phyloP scores from a whole-genome alignment of 768 basidiomycete genomes.

The Phylloporus sp. region DNA sequence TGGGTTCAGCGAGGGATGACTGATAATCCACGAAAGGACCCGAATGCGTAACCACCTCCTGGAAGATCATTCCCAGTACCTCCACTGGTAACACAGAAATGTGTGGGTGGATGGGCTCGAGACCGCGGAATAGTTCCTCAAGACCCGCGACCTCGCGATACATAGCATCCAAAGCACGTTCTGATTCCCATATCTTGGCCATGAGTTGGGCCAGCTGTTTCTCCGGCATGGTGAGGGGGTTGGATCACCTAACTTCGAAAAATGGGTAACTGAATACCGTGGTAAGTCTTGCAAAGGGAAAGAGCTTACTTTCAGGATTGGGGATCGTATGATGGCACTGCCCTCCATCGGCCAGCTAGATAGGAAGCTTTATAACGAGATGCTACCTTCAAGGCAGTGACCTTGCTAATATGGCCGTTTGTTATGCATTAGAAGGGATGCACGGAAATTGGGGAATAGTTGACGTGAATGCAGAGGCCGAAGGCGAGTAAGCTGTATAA shows the following conservation, averaged over 20 bases:
- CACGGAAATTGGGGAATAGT: conserved; percentile 7
- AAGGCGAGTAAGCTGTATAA: no score
- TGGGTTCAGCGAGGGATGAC: background rate
- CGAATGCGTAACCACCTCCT: conserved; percentile 13
- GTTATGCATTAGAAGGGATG: background rate
- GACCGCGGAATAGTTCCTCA: conserved; percentile 4
- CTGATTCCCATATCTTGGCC: conserved; percentile 19
- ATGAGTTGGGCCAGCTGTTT: conserved; percentile 16
- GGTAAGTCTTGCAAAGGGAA: background rate
- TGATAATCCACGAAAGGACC: background rate
- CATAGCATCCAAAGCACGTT: conserved; percentile 18
- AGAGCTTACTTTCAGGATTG: conserved; percentile 10
- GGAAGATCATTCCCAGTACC: conserved; percentile 25
- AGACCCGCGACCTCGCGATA: conserved; percentile 15
- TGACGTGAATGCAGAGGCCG: background rate
- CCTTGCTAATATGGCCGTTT: background rate
- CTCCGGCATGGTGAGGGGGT: conserved; percentile 3
- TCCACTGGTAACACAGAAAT: conserved; percentile 26
- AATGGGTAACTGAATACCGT: background rate
- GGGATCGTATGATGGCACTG: background rate
- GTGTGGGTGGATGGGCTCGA: background rate
- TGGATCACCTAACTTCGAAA: conserved; percentile 8
- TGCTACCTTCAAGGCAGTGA: conserved; percentile 6
- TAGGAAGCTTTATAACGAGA: conserved; percentile 13
- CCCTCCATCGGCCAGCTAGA: background rate